Evolutionary conservation across 2,329 filamentous ascomycete genomes (phyloP).

Genomic region (Drechslerella dactyloides): DNA sequence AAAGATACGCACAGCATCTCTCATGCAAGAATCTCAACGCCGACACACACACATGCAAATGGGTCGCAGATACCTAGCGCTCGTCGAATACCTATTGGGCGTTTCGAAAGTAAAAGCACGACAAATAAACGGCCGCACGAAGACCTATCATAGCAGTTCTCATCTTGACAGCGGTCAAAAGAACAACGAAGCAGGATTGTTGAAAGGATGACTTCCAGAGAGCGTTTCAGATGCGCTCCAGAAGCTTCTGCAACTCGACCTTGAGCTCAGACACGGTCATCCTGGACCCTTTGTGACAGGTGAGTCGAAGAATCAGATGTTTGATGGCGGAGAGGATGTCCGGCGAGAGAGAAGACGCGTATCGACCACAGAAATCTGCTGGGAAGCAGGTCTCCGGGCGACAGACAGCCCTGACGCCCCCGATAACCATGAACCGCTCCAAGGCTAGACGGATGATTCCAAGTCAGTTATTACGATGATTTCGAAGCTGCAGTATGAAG

Average conservation of each 20-base stretch:
- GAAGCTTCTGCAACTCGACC: conserved; percentile 14
- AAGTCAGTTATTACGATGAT: background rate
- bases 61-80: no score
- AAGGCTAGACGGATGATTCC: background rate
- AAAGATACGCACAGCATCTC: no score
- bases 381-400: conserved; percentile 30
- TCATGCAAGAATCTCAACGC: no score
- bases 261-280: conserved; percentile 36
- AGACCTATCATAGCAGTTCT: no score
- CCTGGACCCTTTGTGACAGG: conserved; percentile 17
- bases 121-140: no score
- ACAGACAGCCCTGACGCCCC: conserved; percentile 14
- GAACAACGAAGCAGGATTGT: background rate
- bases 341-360: background rate
- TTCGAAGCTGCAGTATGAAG: background rate
- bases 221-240: conserved; percentile 6
- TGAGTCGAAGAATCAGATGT: conserved; percentile 26
- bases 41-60: no score
- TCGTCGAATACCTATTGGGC: no score
- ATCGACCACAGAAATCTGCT: conserved; percentile 17
- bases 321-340: conserved; percentile 14
- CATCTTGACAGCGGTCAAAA: no score
- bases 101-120: no score
- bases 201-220: background rate
- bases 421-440: conserved; percentile 23